Evolutionary conservation across 106 monocot species (phyloP), one percentile per base, ranked within the genome.

Genomic region (Dioscorea dumetorum): DNA sequence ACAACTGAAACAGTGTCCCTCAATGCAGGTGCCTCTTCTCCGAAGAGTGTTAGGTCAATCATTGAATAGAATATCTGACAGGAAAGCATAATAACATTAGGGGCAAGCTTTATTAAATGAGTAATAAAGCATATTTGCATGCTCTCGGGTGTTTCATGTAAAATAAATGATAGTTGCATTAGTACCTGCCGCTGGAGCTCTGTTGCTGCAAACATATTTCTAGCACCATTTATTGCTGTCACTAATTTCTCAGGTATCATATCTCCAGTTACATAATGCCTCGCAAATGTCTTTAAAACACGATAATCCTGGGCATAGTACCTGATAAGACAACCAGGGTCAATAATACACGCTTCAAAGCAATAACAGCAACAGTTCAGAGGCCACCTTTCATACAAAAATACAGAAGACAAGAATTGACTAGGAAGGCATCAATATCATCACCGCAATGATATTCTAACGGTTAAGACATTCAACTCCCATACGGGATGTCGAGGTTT

Each of bases 261-360:
- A 9, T 97, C 92, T 34, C 89, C 92, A 69, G 82, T 89, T 21
- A 89, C 72, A 60, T 78, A 71, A 63, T 97, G 88, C 77, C 65
- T 87, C 32, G 92, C 88, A 77, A 97, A 97, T 67, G 62, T 91
- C 72, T 62, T 82, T 16, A 97, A 57, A 23, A 92, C 88, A 58
- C 92, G 83, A 62, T 92, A 90, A 73, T 97, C 97, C 97, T 92
- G 92, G 51, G 92, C 91, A 79, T 87, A 97, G 71, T 89, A 88
- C 80, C 95, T 97, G 60, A 61, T 11, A 59, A 28, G 22, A 59
- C 22, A 5, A 4, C 17, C 14, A 52, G 51, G 51, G 50, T 64
- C 16, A 32, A 22, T 57, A 64, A 53, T 21, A 49, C 13, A 17
- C 10, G 5, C 3, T 41, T 6, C 10, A 41, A 8, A 8, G 41